Evolutionary conservation across 495 filamentous ascomycete species (phyloP), one percentile per base, ranked within the genome.

Genomic region (Hyaloscypha hepaticicola): DNA sequence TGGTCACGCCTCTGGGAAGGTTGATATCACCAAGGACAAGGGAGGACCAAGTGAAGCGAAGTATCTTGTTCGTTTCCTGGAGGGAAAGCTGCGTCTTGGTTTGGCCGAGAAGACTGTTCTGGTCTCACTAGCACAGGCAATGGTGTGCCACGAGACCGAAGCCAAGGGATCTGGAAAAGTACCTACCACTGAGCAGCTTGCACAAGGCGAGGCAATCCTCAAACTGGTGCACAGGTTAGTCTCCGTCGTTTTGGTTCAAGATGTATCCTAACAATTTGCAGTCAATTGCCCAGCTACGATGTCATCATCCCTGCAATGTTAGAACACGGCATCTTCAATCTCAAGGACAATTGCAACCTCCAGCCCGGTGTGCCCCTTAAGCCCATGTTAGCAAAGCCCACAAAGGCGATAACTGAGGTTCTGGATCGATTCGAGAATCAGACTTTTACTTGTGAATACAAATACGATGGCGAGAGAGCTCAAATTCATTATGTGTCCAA

Each of bases 351-450:
- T 49, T 99, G 95, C 87, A 96, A 95, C 73, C 83, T 99, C 27
- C 90, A 93, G 61, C 93, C 96, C 3, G 95, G 95, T 64, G 89
- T 99, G 25, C 95, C 95, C 22, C 84, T 99, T 38, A 99, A 98
- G 76, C 95, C 95, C 69, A 99, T 99, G 95, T 85, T 99, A 78
- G 95, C 95, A 6, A 98, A 97, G 69, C 96, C 95, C 1, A 99
- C 96, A 0, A 99, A 99, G 75, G 92, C 95, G n/a, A 98, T 99
- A 68, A 96, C 92, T 0, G 95, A 99, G 76, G 96, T 99, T 0
- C 86, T 98, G 1, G 95, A 99, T 76, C 90, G 96, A 19, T 99
- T 99, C 69, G 95, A 98, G 77, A 87, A 89, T 38, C 93, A 96
- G 73, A 89, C 89, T 6, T 99, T 98, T 68, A 98, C 95, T 19